Base-by-base conservation (phyloP, 164 flowering plant genomes). In the Chloranthus sessilifolius region DNA sequence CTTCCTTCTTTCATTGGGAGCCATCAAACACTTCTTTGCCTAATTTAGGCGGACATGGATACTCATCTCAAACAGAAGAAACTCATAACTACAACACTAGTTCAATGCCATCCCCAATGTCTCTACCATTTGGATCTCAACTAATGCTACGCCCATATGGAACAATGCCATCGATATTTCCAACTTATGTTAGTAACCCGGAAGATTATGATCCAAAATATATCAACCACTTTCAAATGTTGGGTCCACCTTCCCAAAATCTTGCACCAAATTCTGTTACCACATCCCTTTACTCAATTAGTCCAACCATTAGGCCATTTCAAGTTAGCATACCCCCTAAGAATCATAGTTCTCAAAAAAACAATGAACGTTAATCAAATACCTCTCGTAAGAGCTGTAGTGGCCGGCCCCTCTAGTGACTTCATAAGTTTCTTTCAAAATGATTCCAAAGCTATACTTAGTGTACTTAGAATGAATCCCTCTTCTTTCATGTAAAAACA, bases 121-220 rank as follows among this genome's bases (percentile, higher is more conserved):
- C 81, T 37, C 54, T 62, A 43, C 56, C 76, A 15, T 53, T 77
- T 26, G 74, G 75, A 5, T 65, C 83, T 58, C 81, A 75, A 36
- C 52, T 78, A 51, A 44, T 78, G 50, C 56, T 74, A 1, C 67
- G 64, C 39, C 82, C 80, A 10, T 66, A 73, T 2, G 63, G 47
- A 24, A 4, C 69, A 48, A 50, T 74, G 26, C 81, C 75, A 26
- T 47, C 77, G 14, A 63, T 62, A 38, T 65, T 72, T 21, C 71
- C 76, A 49, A 49, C 77, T 2, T 59, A 49, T 40, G 31, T 39
- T 38, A 20, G 57, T 23, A n/a, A n/a, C n/a, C 40, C 62, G 38
- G 33, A 34, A 14, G 80, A 72, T 58, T 55, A 49, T 43, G 74
- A 79, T 64, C 66, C 73, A 0, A 75, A 79, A 41, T 75, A 72